A percentile compares a stretch with the other conserved stretches of the same genome.
These are phyloP conservation scores for Rehmannia glutinosa DNA, from an alignment of 257 asterid genomes.

Conservation along the genomic window DNA sequence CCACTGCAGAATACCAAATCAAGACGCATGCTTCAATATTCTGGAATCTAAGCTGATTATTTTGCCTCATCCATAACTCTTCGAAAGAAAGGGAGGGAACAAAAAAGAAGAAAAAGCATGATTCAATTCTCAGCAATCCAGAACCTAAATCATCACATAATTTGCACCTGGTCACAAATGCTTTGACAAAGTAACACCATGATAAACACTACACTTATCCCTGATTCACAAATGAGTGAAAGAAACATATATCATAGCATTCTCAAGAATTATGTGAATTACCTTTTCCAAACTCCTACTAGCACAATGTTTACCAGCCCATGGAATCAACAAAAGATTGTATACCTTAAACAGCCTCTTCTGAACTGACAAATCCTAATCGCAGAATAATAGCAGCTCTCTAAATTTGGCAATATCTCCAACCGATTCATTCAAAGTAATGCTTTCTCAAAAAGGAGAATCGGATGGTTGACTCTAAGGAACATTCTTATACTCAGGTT, in stretches of 20 bases:
- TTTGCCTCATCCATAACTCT: no score
- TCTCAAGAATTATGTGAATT: neutral
- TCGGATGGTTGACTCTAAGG: neutral
- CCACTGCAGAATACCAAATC: constrained; percentile 51
- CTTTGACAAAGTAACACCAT: no score
- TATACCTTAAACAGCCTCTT: neutral
- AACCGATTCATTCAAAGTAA: neutral
- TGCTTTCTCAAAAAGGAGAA: neutral
- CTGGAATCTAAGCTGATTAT: no score
- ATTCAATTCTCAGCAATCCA: no score
- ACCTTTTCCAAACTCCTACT: constrained; percentile 1
- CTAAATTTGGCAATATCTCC: neutral
- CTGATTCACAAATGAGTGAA: neutral
- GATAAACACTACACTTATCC: no score
- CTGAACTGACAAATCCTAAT: neutral
- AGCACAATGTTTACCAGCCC: neutral
- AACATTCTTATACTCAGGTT: neutral
- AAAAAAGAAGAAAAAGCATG: no score
- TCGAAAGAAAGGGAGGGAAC: no score
- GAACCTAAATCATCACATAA: no score
- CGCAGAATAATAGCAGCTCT: neutral
- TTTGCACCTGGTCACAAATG: no score
- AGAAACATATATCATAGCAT: neutral
- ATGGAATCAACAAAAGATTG: constrained; percentile 1
- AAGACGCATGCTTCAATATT: no score